These are phyloP conservation scores for Citrus sp. DNA, from an alignment of 345 rosid genomes.

Conservation along the genomic window DNA sequence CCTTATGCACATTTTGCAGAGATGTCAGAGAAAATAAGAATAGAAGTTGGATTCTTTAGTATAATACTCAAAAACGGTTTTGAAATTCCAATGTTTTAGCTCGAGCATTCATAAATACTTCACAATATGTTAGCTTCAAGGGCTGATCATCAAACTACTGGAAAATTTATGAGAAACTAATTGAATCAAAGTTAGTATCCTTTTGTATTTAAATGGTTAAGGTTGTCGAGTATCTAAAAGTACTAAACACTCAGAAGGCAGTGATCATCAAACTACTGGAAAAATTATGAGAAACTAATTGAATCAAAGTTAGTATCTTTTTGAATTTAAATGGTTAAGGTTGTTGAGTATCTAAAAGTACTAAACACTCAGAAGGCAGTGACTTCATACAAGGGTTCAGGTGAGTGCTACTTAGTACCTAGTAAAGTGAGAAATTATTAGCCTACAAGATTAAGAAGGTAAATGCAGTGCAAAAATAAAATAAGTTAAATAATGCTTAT, in stretches of 20 bases:
- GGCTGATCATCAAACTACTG: not conserved
- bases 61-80: not conserved
- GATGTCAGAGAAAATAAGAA: not conserved
- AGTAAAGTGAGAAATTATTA: not conserved
- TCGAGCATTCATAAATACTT: not conserved
- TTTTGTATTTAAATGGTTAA: not conserved
- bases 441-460: not conserved
- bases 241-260: not conserved
- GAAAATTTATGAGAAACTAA: not conserved
- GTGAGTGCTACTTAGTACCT: not conserved
- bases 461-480: not conserved
- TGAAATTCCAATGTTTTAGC: not conserved
- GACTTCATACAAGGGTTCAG: not conserved
- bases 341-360: too few relatives aligned
- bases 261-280: not conserved
- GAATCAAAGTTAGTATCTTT: not conserved
- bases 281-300: too few relatives aligned
- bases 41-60: not conserved
- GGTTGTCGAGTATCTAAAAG: not conserved
- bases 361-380: not conserved
- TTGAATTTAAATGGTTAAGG: not conserved
- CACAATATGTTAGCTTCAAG: not conserved
- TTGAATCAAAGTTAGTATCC: not conserved
- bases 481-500: not conserved
- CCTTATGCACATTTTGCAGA: not conserved